These are phyloP conservation scores for Rhodotorula sp. DNA, from an alignment of 1,284 basidiomycete species.

Conservation along the genomic window DNA sequence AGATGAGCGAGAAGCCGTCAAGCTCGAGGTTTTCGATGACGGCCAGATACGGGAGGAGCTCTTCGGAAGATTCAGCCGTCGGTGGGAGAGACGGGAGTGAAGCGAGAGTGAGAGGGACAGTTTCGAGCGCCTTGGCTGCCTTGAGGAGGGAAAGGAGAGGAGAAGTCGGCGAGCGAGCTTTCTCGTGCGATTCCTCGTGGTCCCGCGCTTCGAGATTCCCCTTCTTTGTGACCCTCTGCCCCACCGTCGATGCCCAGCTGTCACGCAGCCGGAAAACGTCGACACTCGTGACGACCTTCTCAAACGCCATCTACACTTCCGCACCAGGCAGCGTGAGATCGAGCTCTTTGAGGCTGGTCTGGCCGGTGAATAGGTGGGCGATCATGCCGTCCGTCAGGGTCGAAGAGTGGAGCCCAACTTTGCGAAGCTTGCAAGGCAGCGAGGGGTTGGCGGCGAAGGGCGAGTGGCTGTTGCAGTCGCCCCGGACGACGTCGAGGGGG, in stretches of 20 bases:
- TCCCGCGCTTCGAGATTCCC: background rate
- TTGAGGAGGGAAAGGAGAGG: background rate
- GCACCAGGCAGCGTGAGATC: conserved; percentile 11
- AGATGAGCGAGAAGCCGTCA: background rate
- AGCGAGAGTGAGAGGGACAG: background rate
- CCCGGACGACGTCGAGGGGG: background rate
- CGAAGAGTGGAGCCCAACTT: background rate
- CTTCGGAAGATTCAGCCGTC: background rate
- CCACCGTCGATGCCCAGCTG: background rate
- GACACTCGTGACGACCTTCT: background rate
- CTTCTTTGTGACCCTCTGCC: too few species aligned
- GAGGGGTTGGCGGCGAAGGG: background rate
- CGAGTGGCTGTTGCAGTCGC: conserved; percentile 5
- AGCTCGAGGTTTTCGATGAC: background rate
- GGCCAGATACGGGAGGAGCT: background rate
- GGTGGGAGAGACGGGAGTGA: background rate
- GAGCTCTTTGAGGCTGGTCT: background rate
- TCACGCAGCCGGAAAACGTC: conserved; percentile 5
- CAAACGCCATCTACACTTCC: conserved; percentile 3
- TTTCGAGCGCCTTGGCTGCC: background rate
- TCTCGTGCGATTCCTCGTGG: too few species aligned
- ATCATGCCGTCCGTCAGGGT: conserved; percentile 17
- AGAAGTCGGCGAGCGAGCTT: background rate
- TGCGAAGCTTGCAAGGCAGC: background rate
- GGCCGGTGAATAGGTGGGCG: background rate